A percentile compares a stretch with the other conserved stretches of the same genome.
phyloP scores from a whole-genome alignment of 1,284 basidiomycete genomes.

The Leccinum fallax region DNA sequence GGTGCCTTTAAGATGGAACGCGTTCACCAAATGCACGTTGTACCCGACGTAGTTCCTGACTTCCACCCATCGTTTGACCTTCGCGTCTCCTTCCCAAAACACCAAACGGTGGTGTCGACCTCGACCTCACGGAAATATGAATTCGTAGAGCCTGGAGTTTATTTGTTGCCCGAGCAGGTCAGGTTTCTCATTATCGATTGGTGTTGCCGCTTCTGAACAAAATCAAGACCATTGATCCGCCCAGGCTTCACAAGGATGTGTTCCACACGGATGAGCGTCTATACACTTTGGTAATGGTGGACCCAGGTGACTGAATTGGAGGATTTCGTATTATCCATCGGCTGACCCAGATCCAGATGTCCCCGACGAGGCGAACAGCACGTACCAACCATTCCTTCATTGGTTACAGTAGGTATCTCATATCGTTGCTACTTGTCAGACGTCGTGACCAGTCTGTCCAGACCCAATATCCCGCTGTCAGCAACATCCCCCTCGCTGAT shows the following conservation, averaged over 20 bases:
- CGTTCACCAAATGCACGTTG: constrained; percentile 84
- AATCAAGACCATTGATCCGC: constrained; percentile 60
- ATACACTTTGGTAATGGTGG: constrained; percentile 90
- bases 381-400: constrained; percentile 80
- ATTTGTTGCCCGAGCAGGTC: constrained; percentile 65
- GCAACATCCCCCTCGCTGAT: constrained; percentile 50
- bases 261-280: constrained; percentile 79
- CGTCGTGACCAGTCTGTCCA: constrained; percentile 31
- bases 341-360: constrained; percentile 55
- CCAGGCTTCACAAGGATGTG: constrained; percentile 68
- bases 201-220: constrained; percentile 8
- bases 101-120: constrained; percentile 28
- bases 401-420: constrained; percentile 73
- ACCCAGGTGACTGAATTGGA: constrained; percentile 60
- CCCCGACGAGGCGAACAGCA: constrained; percentile 66
- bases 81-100: constrained; percentile 57
- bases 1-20: constrained; percentile 81
- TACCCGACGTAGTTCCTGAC: constrained; percentile 83
- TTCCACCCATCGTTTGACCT: constrained; percentile 78
- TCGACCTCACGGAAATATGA: constrained; percentile 44
- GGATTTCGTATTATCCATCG: not conserved
- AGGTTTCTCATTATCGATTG: constrained; percentile 19
- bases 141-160: constrained; percentile 73
- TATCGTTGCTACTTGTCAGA: not conserved
- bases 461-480: constrained; percentile 82